Percentiles rank a stretch among this genome's conserved stretches.
Evolutionary conservation across 2,329 filamentous ascomycete species (phyloP).

Genomic region (Colletotrichum scovillei): DNA sequence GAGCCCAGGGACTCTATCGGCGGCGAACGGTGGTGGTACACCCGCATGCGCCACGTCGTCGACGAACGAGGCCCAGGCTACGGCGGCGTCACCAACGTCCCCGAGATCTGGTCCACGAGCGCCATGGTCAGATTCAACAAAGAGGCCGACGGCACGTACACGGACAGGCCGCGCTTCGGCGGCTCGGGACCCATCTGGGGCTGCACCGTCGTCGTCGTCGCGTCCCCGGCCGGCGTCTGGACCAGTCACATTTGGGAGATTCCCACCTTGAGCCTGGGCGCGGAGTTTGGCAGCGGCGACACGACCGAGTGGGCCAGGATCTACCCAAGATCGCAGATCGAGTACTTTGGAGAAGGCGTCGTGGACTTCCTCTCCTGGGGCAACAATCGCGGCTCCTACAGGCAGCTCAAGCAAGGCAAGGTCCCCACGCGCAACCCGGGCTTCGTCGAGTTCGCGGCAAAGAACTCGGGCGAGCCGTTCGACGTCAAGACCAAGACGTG

Average conservation of each 20-base stretch:
- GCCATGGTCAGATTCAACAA: background rate
- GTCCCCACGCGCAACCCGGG: constrained; percentile 15
- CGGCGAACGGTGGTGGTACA: constrained; percentile 6
- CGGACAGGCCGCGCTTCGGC: constrained; percentile 22
- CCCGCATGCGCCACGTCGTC: background rate
- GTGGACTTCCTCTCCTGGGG: constrained; percentile 10
- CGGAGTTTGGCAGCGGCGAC: background rate
- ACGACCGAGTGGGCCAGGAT: background rate
- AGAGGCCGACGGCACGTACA: constrained; percentile 1
- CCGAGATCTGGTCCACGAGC: constrained; percentile 18
- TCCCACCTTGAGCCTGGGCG: constrained; percentile 12
- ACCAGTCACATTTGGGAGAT: constrained; percentile 36
- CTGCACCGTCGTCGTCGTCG: constrained; percentile 29
- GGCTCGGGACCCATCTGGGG: constrained; percentile 35
- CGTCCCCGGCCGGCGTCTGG: constrained; percentile 29
- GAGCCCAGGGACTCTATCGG: background rate
- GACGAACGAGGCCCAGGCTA: constrained; percentile 7
- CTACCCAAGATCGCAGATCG: background rate
- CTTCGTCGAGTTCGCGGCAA: background rate
- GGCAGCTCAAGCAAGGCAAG: background rate
- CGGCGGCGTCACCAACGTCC: background rate
- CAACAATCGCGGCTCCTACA: background rate
- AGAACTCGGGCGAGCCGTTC: background rate
- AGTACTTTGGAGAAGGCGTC: constrained; percentile 21
- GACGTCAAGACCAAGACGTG: constrained; percentile 15